Evolutionary conservation across 2,329 filamentous ascomycete species (phyloP).

Genomic region (Pseudogymnoascus sp.): DNA sequence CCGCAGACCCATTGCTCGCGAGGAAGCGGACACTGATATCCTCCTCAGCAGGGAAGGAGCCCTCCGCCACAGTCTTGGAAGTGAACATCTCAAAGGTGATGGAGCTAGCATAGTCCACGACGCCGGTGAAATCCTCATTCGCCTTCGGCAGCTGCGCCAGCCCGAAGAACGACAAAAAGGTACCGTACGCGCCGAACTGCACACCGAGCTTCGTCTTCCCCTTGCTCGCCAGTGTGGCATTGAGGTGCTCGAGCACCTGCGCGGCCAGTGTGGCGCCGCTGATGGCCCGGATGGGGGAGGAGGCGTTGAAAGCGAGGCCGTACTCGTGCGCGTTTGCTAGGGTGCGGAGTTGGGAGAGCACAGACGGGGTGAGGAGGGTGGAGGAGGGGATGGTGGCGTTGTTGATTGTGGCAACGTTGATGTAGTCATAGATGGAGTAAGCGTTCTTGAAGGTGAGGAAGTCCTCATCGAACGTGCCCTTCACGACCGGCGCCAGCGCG

Average conservation of each 20-base stretch:
- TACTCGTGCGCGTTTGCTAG: slow-evolving; percentile 76
- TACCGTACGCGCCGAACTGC: slow-evolving; percentile 53
- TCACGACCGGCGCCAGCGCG: slow-evolving; percentile 45
- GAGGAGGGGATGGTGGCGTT: slow-evolving; percentile 50
- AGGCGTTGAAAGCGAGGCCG: slow-evolving; percentile 72
- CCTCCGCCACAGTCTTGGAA: slow-evolving; percentile 36
- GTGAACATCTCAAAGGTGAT: slow-evolving; percentile 70
- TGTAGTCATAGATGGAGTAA: slow-evolving; percentile 46
- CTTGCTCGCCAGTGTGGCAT: slow-evolving; percentile 39
- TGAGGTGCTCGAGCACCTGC: slow-evolving; percentile 45
- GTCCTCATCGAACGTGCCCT: slow-evolving; percentile 39
- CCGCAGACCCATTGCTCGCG: slow-evolving; percentile 50
- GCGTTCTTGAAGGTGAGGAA: slow-evolving; percentile 49
- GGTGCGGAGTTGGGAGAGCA: slow-evolving; percentile 55
- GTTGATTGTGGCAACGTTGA: slow-evolving; percentile 53
- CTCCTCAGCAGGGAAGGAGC: slow-evolving; percentile 39
- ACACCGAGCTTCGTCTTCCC: slow-evolving; percentile 40
- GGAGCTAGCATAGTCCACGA: slow-evolving; percentile 76
- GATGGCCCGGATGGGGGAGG: slow-evolving; percentile 55
- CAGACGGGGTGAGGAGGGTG: slow-evolving; percentile 50
- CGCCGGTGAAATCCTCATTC: slow-evolving; percentile 58
- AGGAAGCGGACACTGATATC: slow-evolving; percentile 53
- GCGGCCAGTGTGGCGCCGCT: slow-evolving; percentile 49
- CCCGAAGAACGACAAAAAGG: slow-evolving; percentile 57
- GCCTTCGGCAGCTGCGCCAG: slow-evolving; percentile 43